phyloP scores from a whole-genome alignment of 345 rosid genomes.

The Leavenworthia alabamica region DNA sequence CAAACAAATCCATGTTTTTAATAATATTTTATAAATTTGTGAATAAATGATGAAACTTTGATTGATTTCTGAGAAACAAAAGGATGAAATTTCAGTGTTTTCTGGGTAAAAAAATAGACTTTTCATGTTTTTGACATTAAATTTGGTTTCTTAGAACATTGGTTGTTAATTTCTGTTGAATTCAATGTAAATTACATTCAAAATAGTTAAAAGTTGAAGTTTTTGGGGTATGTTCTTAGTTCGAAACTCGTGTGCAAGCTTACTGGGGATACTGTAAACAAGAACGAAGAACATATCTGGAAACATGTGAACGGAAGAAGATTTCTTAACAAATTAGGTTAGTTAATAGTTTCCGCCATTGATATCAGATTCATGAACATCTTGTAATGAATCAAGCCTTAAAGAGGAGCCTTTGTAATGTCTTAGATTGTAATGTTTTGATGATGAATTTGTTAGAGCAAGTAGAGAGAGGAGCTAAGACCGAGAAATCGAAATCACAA shows the following conservation, averaged over 20 bases:
- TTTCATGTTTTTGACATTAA: no score
- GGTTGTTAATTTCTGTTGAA: neutral
- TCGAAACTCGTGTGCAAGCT: conserved; percentile 79
- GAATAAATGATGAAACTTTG: neutral
- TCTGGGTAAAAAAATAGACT: neutral
- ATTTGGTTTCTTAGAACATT: no score
- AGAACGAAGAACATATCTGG: conserved; percentile 87
- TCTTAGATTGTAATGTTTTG: neutral
- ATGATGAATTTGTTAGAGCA: conserved; percentile 44
- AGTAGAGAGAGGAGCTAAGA: conserved; percentile 41
- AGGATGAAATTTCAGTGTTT: neutral
- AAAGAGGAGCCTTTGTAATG: no score
- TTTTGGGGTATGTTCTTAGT: conserved; percentile 34
- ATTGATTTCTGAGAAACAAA: neutral
- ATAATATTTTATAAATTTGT: neutral
- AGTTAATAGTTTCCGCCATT: neutral
- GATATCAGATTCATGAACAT: neutral
- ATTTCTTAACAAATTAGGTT: conserved; percentile 82
- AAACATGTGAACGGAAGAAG: conserved; percentile 78
- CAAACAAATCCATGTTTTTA: neutral
- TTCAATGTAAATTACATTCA: neutral
- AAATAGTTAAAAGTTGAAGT: neutral
- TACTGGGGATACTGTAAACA: conserved; percentile 80
- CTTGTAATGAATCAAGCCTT: neutral
- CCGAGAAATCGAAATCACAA: conserved; percentile 15